Evolutionary conservation across 441 rosid species (phyloP), one percentile per base, ranked within the genome.

Genomic region (Raphanus hybrid): DNA sequence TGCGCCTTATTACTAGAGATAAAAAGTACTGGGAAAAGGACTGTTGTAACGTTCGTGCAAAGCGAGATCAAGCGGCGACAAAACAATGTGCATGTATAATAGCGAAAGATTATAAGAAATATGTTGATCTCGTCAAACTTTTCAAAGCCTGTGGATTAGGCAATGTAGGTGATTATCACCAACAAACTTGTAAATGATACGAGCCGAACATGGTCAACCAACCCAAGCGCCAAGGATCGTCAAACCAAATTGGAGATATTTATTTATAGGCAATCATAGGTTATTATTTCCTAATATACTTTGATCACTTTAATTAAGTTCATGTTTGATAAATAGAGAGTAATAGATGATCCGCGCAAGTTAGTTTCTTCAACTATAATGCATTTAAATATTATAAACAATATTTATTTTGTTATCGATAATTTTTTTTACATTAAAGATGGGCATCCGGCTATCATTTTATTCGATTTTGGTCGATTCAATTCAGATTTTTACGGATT

Each of bases 191-290:
- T 8, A 52, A 52, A 52, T 52, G 58, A 52, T 52, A 16, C 20
- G 23, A 50, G 23, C 58, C 23, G 58, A 52, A 52, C 58, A 52
- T 52, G 6, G 9, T 52, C 59, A 50, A 50, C 57, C 18, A 50
- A 50, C 20, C 57, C 20, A 50, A 14, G 8, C 57, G 57, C 57
- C 20, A 50, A 14, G 57, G 57, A 50, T 14, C 57, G 20, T 50
- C 57, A 54, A 54, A 54, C 59, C 59, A 54, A 7, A 54, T 16
- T 54, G 59, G 59, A 54, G 59, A 54, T 54, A 54, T 54, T 54
- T 54, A 54, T 54, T 7, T 54, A 54, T 54, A 54, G 10, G 23
- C 4, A 16, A 54, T 54, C 23, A 54, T 54, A 23, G 59, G 9
- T 16, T 54, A 15, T 16, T 54, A 15, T 16, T 54, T 54, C 59